Evolutionary conservation across 2,329 filamentous ascomycete species (phyloP), one percentile per base, ranked within the genome.

Genomic region (Epichloe bromicola): DNA sequence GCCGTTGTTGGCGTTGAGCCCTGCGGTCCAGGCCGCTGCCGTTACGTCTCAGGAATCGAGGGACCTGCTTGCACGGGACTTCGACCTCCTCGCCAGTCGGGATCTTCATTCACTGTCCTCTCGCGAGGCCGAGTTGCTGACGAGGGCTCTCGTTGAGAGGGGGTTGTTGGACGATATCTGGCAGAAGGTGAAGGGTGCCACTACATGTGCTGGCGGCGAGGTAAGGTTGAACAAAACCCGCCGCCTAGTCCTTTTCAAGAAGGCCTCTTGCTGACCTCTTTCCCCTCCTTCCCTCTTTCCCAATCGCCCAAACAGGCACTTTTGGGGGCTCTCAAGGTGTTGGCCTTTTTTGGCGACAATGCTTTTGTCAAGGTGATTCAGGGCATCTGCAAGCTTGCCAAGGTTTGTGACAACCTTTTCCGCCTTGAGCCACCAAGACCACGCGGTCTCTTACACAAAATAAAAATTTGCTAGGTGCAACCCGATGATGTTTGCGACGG

Each of bases 401-500:
- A 61, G 50, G 67, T 67, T 54, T 33, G 55, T 44, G 10, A 11
- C 33, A 8, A n/a, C 10, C 5, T 6, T n/a, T 10, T 23, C 4
- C 15, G 2, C 6, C n/a, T 4, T 14, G 14, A 19, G 37, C 40
- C 17, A 19, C 40, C 40, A 12, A 12, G 3, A 12, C 10, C 15
- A 12, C 6, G 15, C 44, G 10, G 14, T 49, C 23, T 3, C 26
- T 50, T 34, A 38, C 37, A 34, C 36, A 26, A 39, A 15, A 8
- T 8, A 3, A 30, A 19, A 3, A 11, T 11, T 4, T 30, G 30
- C n/a, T 12, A 76, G 70, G 63, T 68, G 38, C 70, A 76, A 57
- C 76, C 80, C 50, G 59, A 64, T 33, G 78, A 81, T 59, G 77
- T 81, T 26, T 81, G 78, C 51, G 64, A 69, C 3, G 78, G 78